These are phyloP conservation scores for Diaporthe ampelina DNA, from an alignment of 2,329 filamentous ascomycete species.

Conservation along the genomic window DNA sequence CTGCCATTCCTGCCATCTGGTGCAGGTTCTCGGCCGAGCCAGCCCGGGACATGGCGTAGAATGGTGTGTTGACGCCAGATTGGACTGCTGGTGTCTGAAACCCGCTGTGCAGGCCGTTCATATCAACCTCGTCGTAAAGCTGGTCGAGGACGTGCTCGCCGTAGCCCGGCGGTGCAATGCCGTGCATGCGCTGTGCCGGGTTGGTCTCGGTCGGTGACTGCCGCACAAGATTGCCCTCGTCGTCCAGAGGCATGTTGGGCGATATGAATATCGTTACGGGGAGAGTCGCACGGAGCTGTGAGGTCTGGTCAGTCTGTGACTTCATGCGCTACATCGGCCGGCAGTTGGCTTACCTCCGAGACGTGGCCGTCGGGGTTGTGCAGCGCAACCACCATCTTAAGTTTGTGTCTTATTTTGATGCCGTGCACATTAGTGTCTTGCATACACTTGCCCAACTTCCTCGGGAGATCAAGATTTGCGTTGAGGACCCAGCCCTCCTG, in stretches of 20 bases:
- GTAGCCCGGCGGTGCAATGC: constrained; percentile 90
- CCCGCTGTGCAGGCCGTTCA: constrained; percentile 71
- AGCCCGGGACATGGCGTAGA: constrained; percentile 78
- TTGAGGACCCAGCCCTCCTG: constrained; percentile 76
- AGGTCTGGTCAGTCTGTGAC: constrained; percentile 43
- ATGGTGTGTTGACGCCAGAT: constrained; percentile 86
- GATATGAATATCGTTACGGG: constrained; percentile 96
- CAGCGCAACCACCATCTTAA: constrained; percentile 90
- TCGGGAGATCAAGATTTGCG: constrained; percentile 79
- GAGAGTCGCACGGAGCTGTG: constrained; percentile 85
- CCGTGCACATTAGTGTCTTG: constrained; percentile 91
- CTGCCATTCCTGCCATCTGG: constrained; percentile 64
- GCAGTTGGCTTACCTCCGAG: constrained; percentile 76
- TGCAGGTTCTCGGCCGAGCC: constrained; percentile 87
- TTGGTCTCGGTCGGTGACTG: constrained; percentile 67
- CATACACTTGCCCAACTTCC: constrained; percentile 84
- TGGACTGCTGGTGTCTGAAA: constrained; percentile 77
- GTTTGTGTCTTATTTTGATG: constrained; percentile 93
- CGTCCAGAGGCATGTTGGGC: constrained; percentile 89
- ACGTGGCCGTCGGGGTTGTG: constrained; percentile 96
- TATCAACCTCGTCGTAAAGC: constrained; percentile 89
- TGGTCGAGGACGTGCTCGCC: constrained; percentile 91
- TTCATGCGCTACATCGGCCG: not conserved
- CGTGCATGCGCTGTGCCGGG: constrained; percentile 67
- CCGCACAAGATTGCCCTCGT: constrained; percentile 83